Base-by-base conservation (phyloP, 2,329 filamentous ascomycete species). In the Parastagonospora avenae region DNA sequence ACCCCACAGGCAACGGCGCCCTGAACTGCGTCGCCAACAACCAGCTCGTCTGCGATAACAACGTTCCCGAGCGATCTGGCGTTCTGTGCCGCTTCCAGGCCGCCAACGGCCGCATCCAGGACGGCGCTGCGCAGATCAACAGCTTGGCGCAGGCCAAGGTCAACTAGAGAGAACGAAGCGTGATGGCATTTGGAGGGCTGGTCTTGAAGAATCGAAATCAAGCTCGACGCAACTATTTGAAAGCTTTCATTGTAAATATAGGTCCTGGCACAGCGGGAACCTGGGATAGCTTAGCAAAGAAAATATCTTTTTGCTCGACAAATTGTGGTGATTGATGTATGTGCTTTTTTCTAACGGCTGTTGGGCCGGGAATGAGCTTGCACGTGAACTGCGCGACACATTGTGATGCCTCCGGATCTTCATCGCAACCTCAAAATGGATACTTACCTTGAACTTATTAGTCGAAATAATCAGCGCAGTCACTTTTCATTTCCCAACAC, bases 21-120 rank as follows among this genome's bases (percentile, higher is more conserved):
- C 39, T 61, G 35, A 59, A 56, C 55, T 61, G 58, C 42, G 55
- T 61, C 32, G 53, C 52, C 4, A 55, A 59, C 55, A 47, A 54
- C 50, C 50, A 59, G 16, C 44, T 61, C 19, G 45, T 40, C 8
- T 61, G 55, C 46, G 55, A 59, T 43, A 55, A 55, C 50, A 50
- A 41, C 41, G 48, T 56, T 16, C 31, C 36, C 29, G 58, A 61
- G 44, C 57, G 57, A 14, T 55, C 54, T 16, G 54, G 54, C 11
- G 47, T 51, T 28, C 31, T 60, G 43, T 60, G 57, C 52, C 57
- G 57, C 9, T 57, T 57, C 51, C 12, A 54, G 52, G 15, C 43
- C 2, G 31, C 54, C 24, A 49, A 57, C 16, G 57, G 57, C 30
- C 50, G 43, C 15, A 48, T 57, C 15, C 50, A 54, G 40, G 54